Evolutionary conservation across 305 asterid genomes (phyloP), one percentile per base, ranked within the genome.

Genomic region (Euphrasia arctica): DNA sequence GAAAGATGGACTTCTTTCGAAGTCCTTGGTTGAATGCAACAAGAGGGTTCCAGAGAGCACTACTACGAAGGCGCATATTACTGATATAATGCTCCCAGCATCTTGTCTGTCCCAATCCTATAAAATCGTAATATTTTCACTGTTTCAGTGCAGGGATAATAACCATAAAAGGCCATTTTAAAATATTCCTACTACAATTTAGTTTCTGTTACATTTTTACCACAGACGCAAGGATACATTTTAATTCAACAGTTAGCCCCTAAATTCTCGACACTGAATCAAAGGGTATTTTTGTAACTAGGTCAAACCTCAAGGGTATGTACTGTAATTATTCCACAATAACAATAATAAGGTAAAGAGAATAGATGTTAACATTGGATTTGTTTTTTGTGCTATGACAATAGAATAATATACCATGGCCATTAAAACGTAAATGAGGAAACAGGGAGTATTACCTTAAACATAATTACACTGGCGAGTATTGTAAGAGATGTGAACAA

Each of bases 21-120:
- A 74, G 61, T 90, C 95, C 79, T 80, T 83, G 52, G 92, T 87
- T 27, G 71, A 48, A 45, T 90, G 91, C 71, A 90, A 76, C 77
- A 90, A 82, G 66, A 87, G 74, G 64, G 95, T 87, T 49, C 95
- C 95, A 0, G 89, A 77, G 60, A 90, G 91, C 65, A 90, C 90
- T 47, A 87, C 82, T 41, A 87, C 55, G 70, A 87, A 84, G 10
- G 95, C 95, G 36, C 95, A 87, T 71, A 90, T 70, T 66, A 71
- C 87, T 66, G 95, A 87, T 62, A 79, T 62, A 63, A 85, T 90
- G 68, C 54, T 80, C 66, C 92, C 89, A n/a, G 62, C 76, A 62
- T 79, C 78, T 68, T 90, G 95, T 5, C 79, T 86, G 56, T 87
- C 96, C 96, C 95, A 90, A 69, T 87, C 97, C 97, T 90, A 70